Conservation (phyloP, 1,284 basidiomycete genomes). For the Austropuccinia psidii region DNA sequence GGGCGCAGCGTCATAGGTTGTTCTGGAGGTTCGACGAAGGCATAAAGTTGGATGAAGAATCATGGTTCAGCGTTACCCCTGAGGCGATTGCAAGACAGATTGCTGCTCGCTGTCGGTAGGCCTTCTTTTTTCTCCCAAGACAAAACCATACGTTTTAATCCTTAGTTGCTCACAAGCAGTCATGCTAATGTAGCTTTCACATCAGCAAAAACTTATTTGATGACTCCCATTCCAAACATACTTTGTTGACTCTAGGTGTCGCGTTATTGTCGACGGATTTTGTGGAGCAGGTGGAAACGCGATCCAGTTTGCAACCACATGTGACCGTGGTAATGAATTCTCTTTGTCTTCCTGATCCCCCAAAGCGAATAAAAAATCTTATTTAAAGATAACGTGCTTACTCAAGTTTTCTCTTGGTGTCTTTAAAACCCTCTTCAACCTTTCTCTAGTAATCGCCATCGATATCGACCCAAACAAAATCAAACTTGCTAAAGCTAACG, state of each 20-base stretch:
- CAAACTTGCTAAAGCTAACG: constrained; percentile 82
- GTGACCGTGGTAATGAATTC: constrained; percentile 55
- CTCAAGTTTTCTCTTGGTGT: too few species aligned
- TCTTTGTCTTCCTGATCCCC: neutral
- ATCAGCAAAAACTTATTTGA: neutral
- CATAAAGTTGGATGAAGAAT: constrained; percentile 56
- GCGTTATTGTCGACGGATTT: constrained; percentile 73
- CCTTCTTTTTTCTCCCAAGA: constrained; percentile 49
- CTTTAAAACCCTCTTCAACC: too few species aligned
- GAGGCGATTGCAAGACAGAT: constrained; percentile 84
- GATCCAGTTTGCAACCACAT: constrained; percentile 92
- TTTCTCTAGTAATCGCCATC: constrained; percentile 86
- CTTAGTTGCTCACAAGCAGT: too few species aligned
- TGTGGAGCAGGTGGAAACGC: constrained; percentile 97
- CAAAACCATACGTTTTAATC: too few species aligned
- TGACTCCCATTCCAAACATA: neutral
- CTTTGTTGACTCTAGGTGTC: constrained; percentile 11
- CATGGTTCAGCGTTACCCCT: constrained; percentile 96
- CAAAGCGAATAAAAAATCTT: too few species aligned
- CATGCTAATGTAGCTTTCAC: too few species aligned
- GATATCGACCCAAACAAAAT: constrained; percentile 77
- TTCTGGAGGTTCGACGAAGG: constrained; percentile 70
- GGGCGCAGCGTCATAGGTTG: constrained; percentile 67
- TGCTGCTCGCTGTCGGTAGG: constrained; percentile 78
- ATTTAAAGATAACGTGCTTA: too few species aligned